Percentiles rank a stretch among this genome's conserved stretches.
Evolutionary conservation across 208 protist genomes (phyloP).

Genomic region (Porcisia hertigi): DNA sequence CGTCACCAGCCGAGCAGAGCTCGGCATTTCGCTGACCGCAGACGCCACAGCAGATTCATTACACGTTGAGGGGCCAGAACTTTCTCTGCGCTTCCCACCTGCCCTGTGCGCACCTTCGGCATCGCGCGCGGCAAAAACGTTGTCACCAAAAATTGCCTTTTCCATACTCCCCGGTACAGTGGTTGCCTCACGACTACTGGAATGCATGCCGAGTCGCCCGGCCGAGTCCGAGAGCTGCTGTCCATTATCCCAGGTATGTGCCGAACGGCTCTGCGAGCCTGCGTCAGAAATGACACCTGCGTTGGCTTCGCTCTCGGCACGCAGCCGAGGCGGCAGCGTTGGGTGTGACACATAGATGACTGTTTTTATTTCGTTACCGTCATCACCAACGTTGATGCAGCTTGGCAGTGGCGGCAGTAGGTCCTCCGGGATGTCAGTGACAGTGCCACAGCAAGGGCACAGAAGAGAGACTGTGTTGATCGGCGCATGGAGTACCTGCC

Average conservation of each 20-base stretch:
- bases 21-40: conserved; percentile 9
- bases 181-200: conserved; percentile 5
- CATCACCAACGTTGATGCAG: conserved; percentile 28
- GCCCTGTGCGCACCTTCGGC: conserved; percentile 6
- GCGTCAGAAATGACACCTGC: neutral
- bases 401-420: conserved; percentile 63
- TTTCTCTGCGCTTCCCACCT: neutral
- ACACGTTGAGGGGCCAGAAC: neutral
- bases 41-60: neutral
- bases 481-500: conserved; percentile 50
- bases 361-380: conserved; percentile 16
- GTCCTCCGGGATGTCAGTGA: conserved; percentile 73
- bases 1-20: neutral
- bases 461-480: conserved; percentile 72
- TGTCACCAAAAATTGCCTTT: neutral
- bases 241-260: neutral
- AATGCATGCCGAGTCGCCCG: neutral
- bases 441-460: conserved; percentile 75
- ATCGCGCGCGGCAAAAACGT: neutral
- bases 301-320: neutral
- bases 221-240: neutral
- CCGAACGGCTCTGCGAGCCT: neutral
- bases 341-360: conserved; percentile 77
- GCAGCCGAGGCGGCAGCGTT: conserved; percentile 10
- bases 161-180: neutral